Evolutionary conservation across 83 land plant species (phyloP).

Genomic region (Thuja plicata): DNA sequence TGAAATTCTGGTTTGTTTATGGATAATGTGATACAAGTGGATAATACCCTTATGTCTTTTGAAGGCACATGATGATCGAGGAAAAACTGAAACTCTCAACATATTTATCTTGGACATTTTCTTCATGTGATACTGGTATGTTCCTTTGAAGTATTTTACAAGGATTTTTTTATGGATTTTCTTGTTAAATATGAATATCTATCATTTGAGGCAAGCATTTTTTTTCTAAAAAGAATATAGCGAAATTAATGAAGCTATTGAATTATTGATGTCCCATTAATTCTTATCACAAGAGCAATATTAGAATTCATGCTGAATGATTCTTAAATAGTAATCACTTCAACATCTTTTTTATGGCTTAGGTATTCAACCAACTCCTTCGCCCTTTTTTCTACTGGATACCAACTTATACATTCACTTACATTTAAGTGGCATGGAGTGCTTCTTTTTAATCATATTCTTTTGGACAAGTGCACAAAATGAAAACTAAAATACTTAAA

Average conservation of each 20-base stretch:
- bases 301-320: not conserved
- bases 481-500: not conserved
- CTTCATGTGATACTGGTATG: constrained; percentile 72
- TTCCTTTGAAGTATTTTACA: not conserved
- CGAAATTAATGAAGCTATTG: not conserved
- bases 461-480: not conserved
- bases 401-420: not conserved
- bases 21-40: not conserved
- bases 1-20: not conserved
- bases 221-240: not conserved
- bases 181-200: not conserved
- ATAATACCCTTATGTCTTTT: not conserved
- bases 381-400: not conserved
- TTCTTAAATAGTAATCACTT: not conserved
- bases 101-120: constrained; percentile 95
- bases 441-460: not conserved
- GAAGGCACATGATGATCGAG: constrained; percentile 87
- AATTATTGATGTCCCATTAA: not conserved
- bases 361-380: not conserved
- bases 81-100: constrained; percentile 80
- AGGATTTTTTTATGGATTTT: not conserved
- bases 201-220: not conserved
- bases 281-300: not conserved
- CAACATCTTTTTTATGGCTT: not conserved
- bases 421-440: not conserved